phyloP scores from a whole-genome alignment of 1,284 basidiomycete species.

The Psilocybe mexicana region DNA sequence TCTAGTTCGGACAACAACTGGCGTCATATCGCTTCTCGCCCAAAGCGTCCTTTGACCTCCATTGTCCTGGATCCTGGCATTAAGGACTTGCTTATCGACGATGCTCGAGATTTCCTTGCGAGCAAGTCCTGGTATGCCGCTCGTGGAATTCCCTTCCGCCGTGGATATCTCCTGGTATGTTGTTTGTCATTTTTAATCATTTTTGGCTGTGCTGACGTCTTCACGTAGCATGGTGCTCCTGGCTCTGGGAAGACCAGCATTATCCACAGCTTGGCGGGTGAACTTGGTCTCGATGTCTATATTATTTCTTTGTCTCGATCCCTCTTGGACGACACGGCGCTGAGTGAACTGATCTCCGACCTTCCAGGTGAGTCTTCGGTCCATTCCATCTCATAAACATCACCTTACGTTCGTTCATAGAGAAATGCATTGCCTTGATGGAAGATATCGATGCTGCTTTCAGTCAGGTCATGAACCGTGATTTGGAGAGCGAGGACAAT shows the following conservation, averaged over 20 bases:
- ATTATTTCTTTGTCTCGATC: conserved; percentile 72
- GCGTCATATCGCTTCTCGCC: conserved; percentile 55
- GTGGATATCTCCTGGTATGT: conserved; percentile 67
- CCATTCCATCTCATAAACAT: not conserved
- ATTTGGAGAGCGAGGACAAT: conserved; percentile 15
- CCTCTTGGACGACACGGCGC: conserved; percentile 65
- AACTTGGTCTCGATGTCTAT: conserved; percentile 74
- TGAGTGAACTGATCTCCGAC: conserved; percentile 61
- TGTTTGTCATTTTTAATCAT: not conserved
- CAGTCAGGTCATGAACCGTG: conserved; percentile 53
- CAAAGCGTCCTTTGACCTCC: conserved; percentile 63
- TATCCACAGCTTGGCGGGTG: conserved; percentile 75
- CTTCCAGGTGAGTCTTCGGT: conserved; percentile 46
- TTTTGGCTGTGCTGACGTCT: not conserved
- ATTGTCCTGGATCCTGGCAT: conserved; percentile 69
- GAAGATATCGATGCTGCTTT: conserved; percentile 82
- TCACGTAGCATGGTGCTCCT: conserved; percentile 61
- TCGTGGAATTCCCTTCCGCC: conserved; percentile 71
- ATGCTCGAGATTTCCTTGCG: conserved; percentile 65
- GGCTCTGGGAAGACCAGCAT: conserved; percentile 77
- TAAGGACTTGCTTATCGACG: conserved; percentile 62
- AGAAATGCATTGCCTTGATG: conserved; percentile 73
- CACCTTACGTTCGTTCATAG: conserved; percentile 17
- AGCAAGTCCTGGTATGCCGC: conserved; percentile 69
- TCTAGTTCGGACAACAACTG: conserved; percentile 54